Evolutionary conservation across 805 yeast species (phyloP).

Genomic region (Isabelozyma heimii): DNA sequence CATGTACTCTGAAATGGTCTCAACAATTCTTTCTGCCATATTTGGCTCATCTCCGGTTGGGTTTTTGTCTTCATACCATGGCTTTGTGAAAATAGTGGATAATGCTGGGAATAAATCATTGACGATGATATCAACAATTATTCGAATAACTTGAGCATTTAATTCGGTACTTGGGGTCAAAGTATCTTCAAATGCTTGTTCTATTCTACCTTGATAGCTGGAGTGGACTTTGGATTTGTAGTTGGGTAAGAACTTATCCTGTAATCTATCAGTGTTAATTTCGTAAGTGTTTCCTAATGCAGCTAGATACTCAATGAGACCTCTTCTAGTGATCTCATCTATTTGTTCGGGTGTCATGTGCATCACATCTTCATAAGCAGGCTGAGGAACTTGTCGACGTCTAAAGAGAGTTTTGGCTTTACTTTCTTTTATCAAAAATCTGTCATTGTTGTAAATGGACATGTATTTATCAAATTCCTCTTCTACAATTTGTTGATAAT

Average conservation of each 20-base stretch:
- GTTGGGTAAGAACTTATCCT: slow-evolving; percentile 61
- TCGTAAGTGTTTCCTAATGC: slow-evolving; percentile 89
- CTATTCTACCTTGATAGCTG: slow-evolving; percentile 31
- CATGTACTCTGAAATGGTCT: slow-evolving; percentile 74
- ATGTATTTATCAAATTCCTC: slow-evolving; percentile 39
- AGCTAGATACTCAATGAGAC: slow-evolving; percentile 73
- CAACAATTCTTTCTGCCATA: slow-evolving; percentile 60
- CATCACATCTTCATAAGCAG: slow-evolving; percentile 26
- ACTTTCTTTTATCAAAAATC: slow-evolving; percentile 42
- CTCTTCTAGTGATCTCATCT: slow-evolving; percentile 49
- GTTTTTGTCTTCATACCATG: slow-evolving; percentile 61
- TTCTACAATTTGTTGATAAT: slow-evolving; percentile 58
- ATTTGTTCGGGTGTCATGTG: slow-evolving; percentile 39
- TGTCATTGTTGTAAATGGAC: slow-evolving; percentile 40
- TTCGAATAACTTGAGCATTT: slow-evolving; percentile 69
- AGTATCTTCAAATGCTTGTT: slow-evolving; percentile 37
- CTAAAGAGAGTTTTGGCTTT: slow-evolving; percentile 37
- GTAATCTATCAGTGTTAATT: slow-evolving; percentile 63
- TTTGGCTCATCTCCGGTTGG: slow-evolving; percentile 30
- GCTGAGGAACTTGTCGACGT: slow-evolving; percentile 8
- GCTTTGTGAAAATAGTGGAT: slow-evolving; percentile 58
- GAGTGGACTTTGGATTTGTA: slow-evolving; percentile 59
- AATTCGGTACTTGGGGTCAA: slow-evolving; percentile 73
- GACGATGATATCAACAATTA: slow-evolving; percentile 64
- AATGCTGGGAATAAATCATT: slow-evolving; percentile 69